Conservation (phyloP, 192 early-diverging fungal genomes). For the Coemansia sp. region DNA sequence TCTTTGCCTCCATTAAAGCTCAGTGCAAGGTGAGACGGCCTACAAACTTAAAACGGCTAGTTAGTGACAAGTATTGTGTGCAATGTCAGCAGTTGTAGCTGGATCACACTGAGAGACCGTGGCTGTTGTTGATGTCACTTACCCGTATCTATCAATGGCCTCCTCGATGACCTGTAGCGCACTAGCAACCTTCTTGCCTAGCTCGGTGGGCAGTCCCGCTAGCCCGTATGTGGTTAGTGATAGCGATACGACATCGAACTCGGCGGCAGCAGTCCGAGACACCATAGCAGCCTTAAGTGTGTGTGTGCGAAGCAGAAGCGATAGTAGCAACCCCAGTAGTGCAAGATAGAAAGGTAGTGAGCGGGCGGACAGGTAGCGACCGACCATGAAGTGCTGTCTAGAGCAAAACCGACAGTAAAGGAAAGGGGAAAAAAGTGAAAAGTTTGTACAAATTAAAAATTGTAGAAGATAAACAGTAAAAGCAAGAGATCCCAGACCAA, state of each 20-base stretch:
- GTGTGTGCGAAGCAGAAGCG: not conserved
- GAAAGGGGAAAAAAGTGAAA: not conserved
- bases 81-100: not conserved
- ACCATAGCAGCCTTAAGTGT: conserved; percentile 21
- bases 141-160: conserved; percentile 56
- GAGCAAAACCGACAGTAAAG: not conserved
- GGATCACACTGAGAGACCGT: not conserved
- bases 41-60: conserved; percentile 29
- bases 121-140: conserved; percentile 9
- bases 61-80: not conserved
- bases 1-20: conserved; percentile 98
- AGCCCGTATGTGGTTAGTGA: conserved; percentile 34
- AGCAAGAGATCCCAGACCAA: not conserved
- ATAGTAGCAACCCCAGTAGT: conserved; percentile 1
- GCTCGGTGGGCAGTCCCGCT: conserved; percentile 25
- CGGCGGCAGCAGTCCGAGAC: conserved; percentile 22
- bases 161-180: conserved; percentile 51
- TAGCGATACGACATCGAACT: conserved; percentile 39
- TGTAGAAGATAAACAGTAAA: not conserved
- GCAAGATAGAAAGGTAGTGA: not conserved
- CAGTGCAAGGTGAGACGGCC: conserved; percentile 67
- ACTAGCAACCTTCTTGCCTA: conserved; percentile 37
- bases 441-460: not conserved
- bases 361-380: not conserved
- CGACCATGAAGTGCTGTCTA: conserved; percentile 1